Base-by-base conservation (phyloP, 2,329 filamentous ascomycete species). In the Arthrocladium fulminans region DNA sequence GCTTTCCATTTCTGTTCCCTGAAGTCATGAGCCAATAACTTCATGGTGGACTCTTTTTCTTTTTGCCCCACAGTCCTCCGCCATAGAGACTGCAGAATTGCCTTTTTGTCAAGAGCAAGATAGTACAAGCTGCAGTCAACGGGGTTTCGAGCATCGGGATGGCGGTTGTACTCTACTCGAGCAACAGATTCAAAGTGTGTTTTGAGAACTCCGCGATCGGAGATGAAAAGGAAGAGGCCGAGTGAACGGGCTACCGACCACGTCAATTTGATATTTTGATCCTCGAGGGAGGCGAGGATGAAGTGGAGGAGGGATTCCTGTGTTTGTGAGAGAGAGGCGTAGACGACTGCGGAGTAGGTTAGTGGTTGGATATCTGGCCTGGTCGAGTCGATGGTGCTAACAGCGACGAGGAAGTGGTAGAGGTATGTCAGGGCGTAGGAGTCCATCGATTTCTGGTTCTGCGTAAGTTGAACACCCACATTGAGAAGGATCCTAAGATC, bases 151-250 rank as follows among this genome's bases (percentile, higher is more conserved):
- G 85, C 77, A 25, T 95, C 88, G 19, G 80, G 82, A 24, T 51
- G 37, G 56, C 86, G 88, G 13, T 87, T 88, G 65, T 97, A 98
- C 61, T 97, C 88, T 54, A 92, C 95, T 37, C 89, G 81, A 24
- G 89, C 94, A 38, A 98, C 79, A n/a, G 80, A 69, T 63, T 98
- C 92, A 54, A 98, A 89, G 61, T 96, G 87, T 0, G 77, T 67
- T 63, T 75, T 80, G 62, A 97, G 71, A 19, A 88, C 81, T 47
- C 76, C 77, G 15, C 74, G 66, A 64, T 96, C 89, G 0, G 81
- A 79, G 54, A 98, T 74, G 90, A 92, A 98, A 81, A 96, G 90
- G 61, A 95, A 96, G 48, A 97, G 75, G 9, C 92, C 92, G 56
- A 84, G 87, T 62, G 94, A 84, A 40, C 84, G 77, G 1, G 90